Base-by-base conservation (phyloP, 805 yeast genomes). In the Schizosaccharomyces osmophilus region DNA sequence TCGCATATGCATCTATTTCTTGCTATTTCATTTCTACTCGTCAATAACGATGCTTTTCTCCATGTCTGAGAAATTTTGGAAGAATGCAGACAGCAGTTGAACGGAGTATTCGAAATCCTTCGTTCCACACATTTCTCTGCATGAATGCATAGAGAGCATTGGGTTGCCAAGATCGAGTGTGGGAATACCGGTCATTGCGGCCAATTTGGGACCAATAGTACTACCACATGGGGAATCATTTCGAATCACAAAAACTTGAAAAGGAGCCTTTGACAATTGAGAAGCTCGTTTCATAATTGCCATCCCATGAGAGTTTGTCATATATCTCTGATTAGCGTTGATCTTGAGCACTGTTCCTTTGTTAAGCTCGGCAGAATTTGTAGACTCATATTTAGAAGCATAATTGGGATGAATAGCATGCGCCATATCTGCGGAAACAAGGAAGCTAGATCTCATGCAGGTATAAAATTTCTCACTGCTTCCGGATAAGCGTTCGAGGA, bases 391-490 rank as follows among this genome's bases (percentile, higher is more conserved):
- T 66, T 79, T 79, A 61, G 77, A 78, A 4, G 79, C 73, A 71
- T 90, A 90, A 72, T 90, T 90, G 63, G 98, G 98, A 71, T 90
- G 96, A 48, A 90, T 84, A 41, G 95, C 97, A 70, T 90, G 98
- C 1, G 97, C 95, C 82, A 88, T 93, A 71, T 90, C 98, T 0
- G 95, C 86, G 0, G 97, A 89, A 57, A 93, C 71, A 66, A 90
- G 78, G 71, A 93, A 89, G 1, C 97, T 87, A 69, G 83, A 83
- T 9, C 72, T 66, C 55, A 68, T 62, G 1, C 71, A 68, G 63
- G 68, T 67, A 59, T 62, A 69, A 15, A 26, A 63, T 9, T 42
- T 39, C 13, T 48, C 63, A 2, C 1, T 9, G 41, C 41, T 36
- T 3, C 73, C 72, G 0, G 88, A 78, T 58, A 89, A 71, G 68